These are phyloP conservation scores for Mediolabrus comicus DNA, from an alignment of 108 stramenopile species.

Conservation along the genomic window DNA sequence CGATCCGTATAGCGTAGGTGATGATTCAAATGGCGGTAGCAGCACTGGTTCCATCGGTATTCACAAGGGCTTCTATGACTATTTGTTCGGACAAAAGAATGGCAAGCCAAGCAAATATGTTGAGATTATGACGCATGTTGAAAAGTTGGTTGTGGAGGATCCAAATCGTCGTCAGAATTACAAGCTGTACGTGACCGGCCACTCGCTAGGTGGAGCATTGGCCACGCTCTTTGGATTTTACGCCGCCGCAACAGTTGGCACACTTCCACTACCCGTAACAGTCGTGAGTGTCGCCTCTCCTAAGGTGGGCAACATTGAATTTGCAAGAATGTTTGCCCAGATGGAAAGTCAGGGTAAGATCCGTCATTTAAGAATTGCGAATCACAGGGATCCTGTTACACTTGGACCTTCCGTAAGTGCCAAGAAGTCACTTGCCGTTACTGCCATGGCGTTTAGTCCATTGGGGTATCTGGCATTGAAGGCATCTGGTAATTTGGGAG, in stretches of 20 bases:
- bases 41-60: conserved; percentile 27
- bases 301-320: conserved; percentile 61
- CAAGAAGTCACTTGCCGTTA: conserved; percentile 41
- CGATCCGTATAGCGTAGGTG: conserved; percentile 39
- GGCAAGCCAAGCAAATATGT: conserved; percentile 49
- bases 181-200: conserved; percentile 68
- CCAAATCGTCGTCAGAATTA: conserved; percentile 29
- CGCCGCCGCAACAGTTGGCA: conserved; percentile 44
- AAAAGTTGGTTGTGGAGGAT: conserved; percentile 41
- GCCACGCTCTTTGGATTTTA: conserved; percentile 72
- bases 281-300: conserved; percentile 66
- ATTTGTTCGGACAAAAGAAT: conserved; percentile 50
- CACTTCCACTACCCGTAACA: conserved; percentile 46
- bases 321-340: conserved; percentile 59
- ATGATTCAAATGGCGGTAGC: neutral
- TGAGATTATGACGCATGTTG: conserved; percentile 53
- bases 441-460: conserved; percentile 39
- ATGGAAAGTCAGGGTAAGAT: conserved; percentile 61
- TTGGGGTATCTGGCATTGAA: conserved; percentile 42
- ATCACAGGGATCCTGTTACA: conserved; percentile 74
- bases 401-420: conserved; percentile 61
- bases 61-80: conserved; percentile 71
- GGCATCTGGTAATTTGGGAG: conserved; percentile 25
- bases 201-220: conserved; percentile 76
- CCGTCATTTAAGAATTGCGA: conserved; percentile 71